phyloP scores from a whole-genome alignment of 2,329 filamentous ascomycete genomes.

The Pseudogymnoascus sp. region DNA sequence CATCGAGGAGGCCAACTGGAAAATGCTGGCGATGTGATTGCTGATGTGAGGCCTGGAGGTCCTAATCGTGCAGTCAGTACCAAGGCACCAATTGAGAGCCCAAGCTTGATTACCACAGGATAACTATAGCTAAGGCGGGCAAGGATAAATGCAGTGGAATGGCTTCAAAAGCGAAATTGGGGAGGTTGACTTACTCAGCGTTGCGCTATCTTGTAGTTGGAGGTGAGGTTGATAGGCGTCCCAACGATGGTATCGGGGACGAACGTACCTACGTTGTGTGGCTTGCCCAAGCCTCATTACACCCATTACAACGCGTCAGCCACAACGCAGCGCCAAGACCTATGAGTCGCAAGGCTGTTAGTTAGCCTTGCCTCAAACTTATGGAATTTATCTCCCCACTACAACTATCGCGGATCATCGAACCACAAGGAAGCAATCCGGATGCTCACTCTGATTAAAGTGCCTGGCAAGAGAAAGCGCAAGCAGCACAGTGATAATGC shows the following conservation, averaged over 20 bases:
- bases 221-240: slow-evolving; percentile 6
- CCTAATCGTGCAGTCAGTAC: background rate
- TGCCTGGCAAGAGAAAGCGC: slow-evolving; percentile 25
- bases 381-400: background rate
- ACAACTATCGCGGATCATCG: background rate
- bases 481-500: slow-evolving; percentile 16
- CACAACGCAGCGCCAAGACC: slow-evolving; percentile 7
- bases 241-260: slow-evolving; percentile 3
- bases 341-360: background rate
- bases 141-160: background rate
- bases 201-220: slow-evolving; percentile 5
- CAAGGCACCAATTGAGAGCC: slow-evolving; percentile 2
- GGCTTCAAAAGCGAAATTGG: background rate
- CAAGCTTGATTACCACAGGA: background rate
- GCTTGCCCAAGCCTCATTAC: slow-evolving; percentile 9
- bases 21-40: background rate
- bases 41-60: background rate
- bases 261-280: slow-evolving; percentile 4
- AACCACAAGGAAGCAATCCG: slow-evolving; percentile 4
- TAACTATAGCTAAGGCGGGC: background rate
- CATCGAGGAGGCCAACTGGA: background rate
- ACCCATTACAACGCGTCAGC: slow-evolving; percentile 5
- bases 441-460: slow-evolving; percentile 25
- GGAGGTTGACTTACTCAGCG: slow-evolving; percentile 2
- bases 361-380: background rate